Conservation (phyloP, 1,284 basidiomycete genomes). For the Boletus semigastroideus region DNA sequence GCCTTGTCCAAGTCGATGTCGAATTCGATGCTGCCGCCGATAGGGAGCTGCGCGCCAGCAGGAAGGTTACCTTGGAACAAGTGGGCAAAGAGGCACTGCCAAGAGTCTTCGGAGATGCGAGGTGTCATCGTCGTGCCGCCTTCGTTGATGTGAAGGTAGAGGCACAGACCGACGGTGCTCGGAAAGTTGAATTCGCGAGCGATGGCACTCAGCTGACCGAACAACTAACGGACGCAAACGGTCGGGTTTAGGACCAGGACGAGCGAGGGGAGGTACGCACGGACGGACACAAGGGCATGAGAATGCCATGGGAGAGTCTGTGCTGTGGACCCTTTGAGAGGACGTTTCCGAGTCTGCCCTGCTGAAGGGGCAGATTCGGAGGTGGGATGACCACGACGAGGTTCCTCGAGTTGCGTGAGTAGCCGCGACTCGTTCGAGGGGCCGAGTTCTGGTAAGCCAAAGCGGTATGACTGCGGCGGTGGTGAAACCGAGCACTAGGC, state of each 20-base stretch:
- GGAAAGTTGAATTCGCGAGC: conserved; percentile 80
- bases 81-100: conserved; percentile 69
- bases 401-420: conserved; percentile 50
- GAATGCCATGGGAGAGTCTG: conserved; percentile 62
- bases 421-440: conserved; percentile 46
- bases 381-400: conserved; percentile 72
- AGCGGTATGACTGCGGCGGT: conserved; percentile 51
- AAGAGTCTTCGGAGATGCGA: conserved; percentile 74
- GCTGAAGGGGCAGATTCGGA: conserved; percentile 53
- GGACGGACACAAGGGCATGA: conserved; percentile 75
- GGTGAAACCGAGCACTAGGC: conserved; percentile 33
- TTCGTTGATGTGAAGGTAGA: conserved; percentile 67
- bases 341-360: conserved; percentile 59
- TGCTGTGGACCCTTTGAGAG: conserved; percentile 58
- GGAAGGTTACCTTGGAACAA: conserved; percentile 51
- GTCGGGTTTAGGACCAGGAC: neutral
- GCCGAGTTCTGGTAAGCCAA: conserved; percentile 58
- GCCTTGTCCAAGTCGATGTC: conserved; percentile 72
- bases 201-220: conserved; percentile 70
- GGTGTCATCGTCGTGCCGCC: conserved; percentile 56
- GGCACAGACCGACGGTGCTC: conserved; percentile 67
- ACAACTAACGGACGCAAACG: conserved; percentile 51
- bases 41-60: conserved; percentile 45
- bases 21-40: conserved; percentile 73
- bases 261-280: conserved; percentile 42